Base-by-base conservation (phyloP, 805 yeast species). In the Cephaloascus albidus region DNA sequence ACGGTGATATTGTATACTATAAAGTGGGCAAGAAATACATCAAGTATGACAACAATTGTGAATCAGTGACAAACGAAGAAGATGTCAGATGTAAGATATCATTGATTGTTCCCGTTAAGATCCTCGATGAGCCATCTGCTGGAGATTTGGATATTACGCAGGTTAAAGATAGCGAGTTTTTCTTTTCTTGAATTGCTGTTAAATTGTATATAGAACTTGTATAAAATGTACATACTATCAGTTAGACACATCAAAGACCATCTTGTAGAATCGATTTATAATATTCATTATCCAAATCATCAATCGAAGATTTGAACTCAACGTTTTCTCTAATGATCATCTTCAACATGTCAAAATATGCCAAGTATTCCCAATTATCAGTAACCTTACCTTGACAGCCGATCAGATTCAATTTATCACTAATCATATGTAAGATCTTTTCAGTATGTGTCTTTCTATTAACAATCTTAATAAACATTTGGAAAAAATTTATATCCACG, bases 101-200 rank as follows among this genome's bases (percentile, higher is more conserved):
- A 16, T 8, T 67, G 1, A 44, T 60, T 33, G 57, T 57, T 3
- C 62, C 61, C 2, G 64, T 65, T 10, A 32, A 46, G 19, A 50
- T 65, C 4, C 35, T 51, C 27, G 42, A 55, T 2, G 43, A 51
- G 4, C 70, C 70, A 1, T 40, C 46, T 4, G 52, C 43, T 27
- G 72, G 72, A 2, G 42, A 44, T 3, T 46, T 66, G 26, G 64
- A 65, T 41, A 47, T 67, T 8, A 44, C 42, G 2, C 40, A 48
- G 32, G 68, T 67, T 3, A 39, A 53, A 26, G 38, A 55, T 6
- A 64, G 69, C 49, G 50, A 44, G 38, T 61, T 45, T 46, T 67
- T 67, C 43, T 67, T 66, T 42, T 58, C 68, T 14, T 65, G 45
- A 48, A 27, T 20, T 6, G 16, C 8, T 31, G 33, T 8, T 23